Conservation (phyloP, 2,329 filamentous ascomycete species). For the Aureobasidium sp. region DNA sequence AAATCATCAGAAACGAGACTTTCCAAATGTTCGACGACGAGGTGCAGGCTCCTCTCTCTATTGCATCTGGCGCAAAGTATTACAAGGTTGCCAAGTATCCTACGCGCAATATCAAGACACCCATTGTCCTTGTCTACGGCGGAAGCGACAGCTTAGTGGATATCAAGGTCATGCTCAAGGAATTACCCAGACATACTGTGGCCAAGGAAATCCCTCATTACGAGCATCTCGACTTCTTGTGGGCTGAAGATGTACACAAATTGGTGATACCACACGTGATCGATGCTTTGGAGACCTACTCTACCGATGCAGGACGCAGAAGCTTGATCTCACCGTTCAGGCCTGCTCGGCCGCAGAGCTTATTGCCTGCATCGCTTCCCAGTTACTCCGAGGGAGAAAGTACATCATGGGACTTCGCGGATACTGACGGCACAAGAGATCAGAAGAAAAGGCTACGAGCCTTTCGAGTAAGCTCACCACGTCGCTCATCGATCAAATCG, state of each 20-base stretch:
- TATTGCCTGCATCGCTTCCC: conserved; percentile 9
- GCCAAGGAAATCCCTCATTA: conserved; percentile 85
- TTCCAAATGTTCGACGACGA: conserved; percentile 99
- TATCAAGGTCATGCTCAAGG: conserved; percentile 83
- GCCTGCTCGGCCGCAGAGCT: conserved; percentile 6
- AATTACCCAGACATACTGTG: conserved; percentile 75
- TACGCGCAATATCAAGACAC: conserved; percentile 93
- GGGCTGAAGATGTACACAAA: conserved; percentile 75
- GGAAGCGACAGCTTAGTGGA: conserved; percentile 91
- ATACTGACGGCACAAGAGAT: conserved; percentile 1
- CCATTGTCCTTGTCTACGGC: conserved; percentile 87
- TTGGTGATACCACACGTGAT: conserved; percentile 90
- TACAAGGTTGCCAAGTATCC: conserved; percentile 96
- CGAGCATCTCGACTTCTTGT: conserved; percentile 94
- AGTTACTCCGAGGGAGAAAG: conserved; percentile 14
- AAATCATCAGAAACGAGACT: conserved; percentile 90
- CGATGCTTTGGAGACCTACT: conserved; percentile 68
- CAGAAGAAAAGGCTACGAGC: neutral
- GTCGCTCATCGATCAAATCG: neutral
- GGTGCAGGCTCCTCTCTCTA: conserved; percentile 64
- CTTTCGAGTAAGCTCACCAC: neutral
- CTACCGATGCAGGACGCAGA: conserved; percentile 16
- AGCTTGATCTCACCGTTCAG: conserved; percentile 5
- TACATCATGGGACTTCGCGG: neutral
- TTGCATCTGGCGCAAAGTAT: conserved; percentile 68